phyloP scores from a whole-genome alignment of 306 rosid species.

The Dryas octopetala region DNA sequence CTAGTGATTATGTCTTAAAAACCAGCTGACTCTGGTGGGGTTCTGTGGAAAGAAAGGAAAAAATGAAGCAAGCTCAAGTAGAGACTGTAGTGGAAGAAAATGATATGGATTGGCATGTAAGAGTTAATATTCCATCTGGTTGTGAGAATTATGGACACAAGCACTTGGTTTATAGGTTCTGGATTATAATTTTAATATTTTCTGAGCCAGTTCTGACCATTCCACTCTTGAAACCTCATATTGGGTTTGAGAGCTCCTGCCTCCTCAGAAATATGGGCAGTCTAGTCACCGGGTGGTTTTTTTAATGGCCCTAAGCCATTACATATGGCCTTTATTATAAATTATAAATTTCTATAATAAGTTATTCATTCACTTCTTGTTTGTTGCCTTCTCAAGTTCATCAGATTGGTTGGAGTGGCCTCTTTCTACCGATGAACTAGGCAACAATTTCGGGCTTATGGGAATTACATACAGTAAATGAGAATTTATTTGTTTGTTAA shows the following conservation, averaged over 20 bases:
- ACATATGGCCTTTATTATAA: neutral
- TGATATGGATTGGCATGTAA: neutral
- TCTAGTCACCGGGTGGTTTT: neutral
- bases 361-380: neutral
- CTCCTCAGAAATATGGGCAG: neutral
- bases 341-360: neutral
- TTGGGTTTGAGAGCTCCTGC: neutral
- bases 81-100: neutral
- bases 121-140: neutral
- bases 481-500: neutral
- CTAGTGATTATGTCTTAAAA: neutral
- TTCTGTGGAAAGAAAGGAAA: neutral
- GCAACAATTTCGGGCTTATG: neutral
- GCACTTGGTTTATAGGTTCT: neutral
- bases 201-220: constrained; percentile 5
- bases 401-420: neutral
- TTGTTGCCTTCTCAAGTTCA: neutral
- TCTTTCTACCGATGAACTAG: constrained; percentile 4
- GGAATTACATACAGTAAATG: neutral
- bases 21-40: constrained; percentile 7
- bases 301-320: neutral
- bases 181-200: neutral
- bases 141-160: neutral
- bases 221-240: neutral
- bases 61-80: neutral